phyloP scores from a whole-genome alignment of 2,329 filamentous ascomycete genomes.

The Phoma sp. region DNA sequence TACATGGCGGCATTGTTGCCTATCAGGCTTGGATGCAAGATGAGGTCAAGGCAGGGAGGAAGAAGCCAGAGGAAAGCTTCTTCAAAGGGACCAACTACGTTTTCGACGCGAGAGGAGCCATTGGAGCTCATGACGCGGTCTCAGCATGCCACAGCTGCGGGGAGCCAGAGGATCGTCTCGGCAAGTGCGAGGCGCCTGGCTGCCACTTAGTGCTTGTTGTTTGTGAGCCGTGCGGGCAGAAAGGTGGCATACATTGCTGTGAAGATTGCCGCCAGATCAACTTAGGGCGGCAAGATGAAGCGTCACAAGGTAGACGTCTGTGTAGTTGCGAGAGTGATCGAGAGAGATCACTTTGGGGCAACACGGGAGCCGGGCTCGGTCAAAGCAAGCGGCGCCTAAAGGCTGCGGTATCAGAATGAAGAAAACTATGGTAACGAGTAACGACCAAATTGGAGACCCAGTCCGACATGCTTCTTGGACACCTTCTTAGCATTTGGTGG shows the following conservation, averaged over 20 bases:
- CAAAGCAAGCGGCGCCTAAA: background rate
- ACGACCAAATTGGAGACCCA: too few relatives aligned
- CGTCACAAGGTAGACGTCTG: constrained; percentile 15
- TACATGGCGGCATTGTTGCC: constrained; percentile 32
- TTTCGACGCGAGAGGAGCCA: constrained; percentile 33
- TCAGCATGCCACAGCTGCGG: constrained; percentile 29
- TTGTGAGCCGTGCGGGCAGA: constrained; percentile 24
- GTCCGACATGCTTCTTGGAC: too few relatives aligned
- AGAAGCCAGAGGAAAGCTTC: constrained; percentile 25
- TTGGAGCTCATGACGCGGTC: constrained; percentile 21
- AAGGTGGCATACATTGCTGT: constrained; percentile 23
- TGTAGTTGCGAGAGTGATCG: constrained; percentile 29
- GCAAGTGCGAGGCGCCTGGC: constrained; percentile 23
- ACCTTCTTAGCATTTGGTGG: too few relatives aligned
- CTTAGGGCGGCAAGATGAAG: background rate
- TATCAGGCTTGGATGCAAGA: constrained; percentile 34
- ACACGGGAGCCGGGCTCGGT: constrained; percentile 17
- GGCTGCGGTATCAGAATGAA: background rate
- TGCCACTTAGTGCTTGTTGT: constrained; percentile 34
- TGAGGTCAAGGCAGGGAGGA: constrained; percentile 26
- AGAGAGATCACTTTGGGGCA: constrained; percentile 28
- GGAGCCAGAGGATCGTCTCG: constrained; percentile 20
- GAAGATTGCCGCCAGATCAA: constrained; percentile 20
- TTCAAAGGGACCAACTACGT: constrained; percentile 37
- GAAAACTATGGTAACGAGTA: too few relatives aligned